Percentiles rank a stretch among this genome's conserved stretches.
These are phyloP conservation scores for Aspergillus glaucus DNA, from an alignment of 2,329 filamentous ascomycete species.

Conservation along the genomic window DNA sequence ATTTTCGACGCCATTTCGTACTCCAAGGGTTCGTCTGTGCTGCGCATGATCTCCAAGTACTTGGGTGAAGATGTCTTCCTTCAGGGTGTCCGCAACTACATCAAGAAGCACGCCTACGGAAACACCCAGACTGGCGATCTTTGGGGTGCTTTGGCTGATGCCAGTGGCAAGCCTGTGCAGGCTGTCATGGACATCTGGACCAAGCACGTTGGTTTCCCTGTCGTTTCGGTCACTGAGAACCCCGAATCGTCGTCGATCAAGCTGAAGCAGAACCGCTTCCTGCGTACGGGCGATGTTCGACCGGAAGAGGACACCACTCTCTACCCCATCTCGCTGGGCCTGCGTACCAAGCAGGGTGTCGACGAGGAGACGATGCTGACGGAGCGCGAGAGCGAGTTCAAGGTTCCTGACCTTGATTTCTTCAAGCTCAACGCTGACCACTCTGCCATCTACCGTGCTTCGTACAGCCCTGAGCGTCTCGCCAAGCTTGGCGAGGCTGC, in stretches of 20 bases:
- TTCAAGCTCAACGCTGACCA: conserved; percentile 97
- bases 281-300: conserved; percentile 86
- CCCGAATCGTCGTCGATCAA: conserved; percentile 65
- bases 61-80: conserved; percentile 89
- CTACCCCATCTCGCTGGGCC: conserved; percentile 81
- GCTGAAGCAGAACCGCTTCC: conserved; percentile 90
- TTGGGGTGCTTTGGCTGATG: conserved; percentile 80
- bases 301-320: conserved; percentile 84
- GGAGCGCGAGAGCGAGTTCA: conserved; percentile 69
- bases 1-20: conserved; percentile 98
- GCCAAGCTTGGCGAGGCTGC: conserved; percentile 83
- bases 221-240: conserved; percentile 77
- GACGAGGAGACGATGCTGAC: conserved; percentile 68
- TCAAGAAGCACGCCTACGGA: conserved; percentile 94
- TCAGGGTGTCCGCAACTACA: conserved; percentile 81
- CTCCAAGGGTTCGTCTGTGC: conserved; percentile 89
- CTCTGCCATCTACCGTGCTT: conserved; percentile 84
- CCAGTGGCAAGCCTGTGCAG: conserved; percentile 84
- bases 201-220: conserved; percentile 89
- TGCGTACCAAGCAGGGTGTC: conserved; percentile 77
- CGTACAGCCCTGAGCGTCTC: conserved; percentile 75
- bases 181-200: conserved; percentile 95
- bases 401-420: conserved; percentile 74
- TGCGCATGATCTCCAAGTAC: conserved; percentile 96
- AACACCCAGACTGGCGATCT: conserved; percentile 89